A percentile compares a stretch with the other conserved stretches of the same genome.
Conservation (phyloP, 495 filamentous ascomycete genomes). For the Penicillium canescens region DNA sequence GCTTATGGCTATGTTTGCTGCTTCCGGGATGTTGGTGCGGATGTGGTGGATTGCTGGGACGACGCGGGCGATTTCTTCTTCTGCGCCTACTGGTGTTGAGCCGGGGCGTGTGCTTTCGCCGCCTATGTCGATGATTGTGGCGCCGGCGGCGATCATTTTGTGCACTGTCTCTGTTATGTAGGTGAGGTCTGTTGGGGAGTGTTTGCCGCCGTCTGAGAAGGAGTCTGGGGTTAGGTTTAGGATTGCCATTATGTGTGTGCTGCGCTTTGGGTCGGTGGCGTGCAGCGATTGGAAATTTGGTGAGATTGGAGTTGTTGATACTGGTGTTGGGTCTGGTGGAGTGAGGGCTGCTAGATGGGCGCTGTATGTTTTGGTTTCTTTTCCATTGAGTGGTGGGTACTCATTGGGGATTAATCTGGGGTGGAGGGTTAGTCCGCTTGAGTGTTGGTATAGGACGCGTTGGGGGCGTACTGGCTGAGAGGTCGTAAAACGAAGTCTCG, state of each 20-base stretch:
- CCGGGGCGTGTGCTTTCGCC: constrained; percentile 88
- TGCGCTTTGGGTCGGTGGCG: constrained; percentile 60
- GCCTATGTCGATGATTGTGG: constrained; percentile 87
- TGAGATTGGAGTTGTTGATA: constrained; percentile 72
- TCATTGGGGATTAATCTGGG: constrained; percentile 64
- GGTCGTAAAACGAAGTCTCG: constrained; percentile 92
- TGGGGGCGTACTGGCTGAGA: constrained; percentile 68
- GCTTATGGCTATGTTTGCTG: constrained; percentile 66
- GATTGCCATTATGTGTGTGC: constrained; percentile 88
- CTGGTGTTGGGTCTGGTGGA: constrained; percentile 46
- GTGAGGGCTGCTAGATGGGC: constrained; percentile 65
- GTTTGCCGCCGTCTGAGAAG: constrained; percentile 85
- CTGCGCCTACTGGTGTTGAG: constrained; percentile 59
- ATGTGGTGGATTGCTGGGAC: constrained; percentile 75
- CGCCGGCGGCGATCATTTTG: constrained; percentile 62
- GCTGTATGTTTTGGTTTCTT: constrained; percentile 36
- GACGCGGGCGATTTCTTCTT: constrained; percentile 77
- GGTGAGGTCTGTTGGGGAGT: constrained; percentile 43
- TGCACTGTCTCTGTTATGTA: constrained; percentile 52
- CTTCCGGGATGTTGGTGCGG: constrained; percentile 60
- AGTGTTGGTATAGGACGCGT: background rate
- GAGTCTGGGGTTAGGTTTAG: constrained; percentile 96
- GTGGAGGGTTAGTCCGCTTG: constrained; percentile 1
- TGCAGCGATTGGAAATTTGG: constrained; percentile 57
- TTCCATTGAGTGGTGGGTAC: constrained; percentile 41